Percentiles rank a stretch among this genome's conserved stretches.
These are phyloP conservation scores for Vicia faba DNA, from an alignment of 306 rosid species.

Conservation along the genomic window DNA sequence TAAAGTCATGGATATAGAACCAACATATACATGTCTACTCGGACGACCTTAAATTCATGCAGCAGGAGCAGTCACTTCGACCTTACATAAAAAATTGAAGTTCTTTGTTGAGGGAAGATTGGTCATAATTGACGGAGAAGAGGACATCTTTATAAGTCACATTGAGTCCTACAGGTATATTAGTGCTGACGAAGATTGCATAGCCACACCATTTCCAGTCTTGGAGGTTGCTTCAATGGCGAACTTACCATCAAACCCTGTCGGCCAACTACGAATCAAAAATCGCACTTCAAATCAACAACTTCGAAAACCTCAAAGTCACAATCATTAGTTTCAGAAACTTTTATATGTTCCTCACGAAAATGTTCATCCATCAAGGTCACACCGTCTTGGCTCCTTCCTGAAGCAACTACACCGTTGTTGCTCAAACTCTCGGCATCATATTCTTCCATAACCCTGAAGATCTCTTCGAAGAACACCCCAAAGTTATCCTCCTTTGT, in stretches of 20 bases:
- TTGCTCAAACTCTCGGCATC: slow-evolving; percentile 56
- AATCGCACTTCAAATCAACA: slow-evolving; percentile 49
- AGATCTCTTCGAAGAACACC: slow-evolving; percentile 85
- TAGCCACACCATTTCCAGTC: no score
- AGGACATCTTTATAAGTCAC: no score
- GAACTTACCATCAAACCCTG: slow-evolving; percentile 17
- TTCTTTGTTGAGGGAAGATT: no score
- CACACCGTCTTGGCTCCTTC: slow-evolving; percentile 76
- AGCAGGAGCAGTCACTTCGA: no score
- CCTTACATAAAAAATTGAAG: no score
- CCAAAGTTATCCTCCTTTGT: slow-evolving; percentile 71
- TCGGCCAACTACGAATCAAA: slow-evolving; percentile 64
- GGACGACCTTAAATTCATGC: no score
- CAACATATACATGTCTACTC: no score
- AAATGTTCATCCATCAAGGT: slow-evolving; percentile 63
- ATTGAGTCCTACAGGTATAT: no score
- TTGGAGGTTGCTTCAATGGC: no score
- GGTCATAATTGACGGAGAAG: no score
- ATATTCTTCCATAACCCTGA: slow-evolving; percentile 57
- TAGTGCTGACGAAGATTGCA: no score
- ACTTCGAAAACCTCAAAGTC: slow-evolving; percentile 59
- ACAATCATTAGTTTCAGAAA: slow-evolving; percentile 74
- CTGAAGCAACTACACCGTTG: slow-evolving; percentile 56
- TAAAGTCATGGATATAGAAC: no score
- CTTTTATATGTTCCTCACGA: slow-evolving; percentile 81